phyloP scores from a whole-genome alignment of 345 rosid species.

The Sapria himalayana region DNA sequence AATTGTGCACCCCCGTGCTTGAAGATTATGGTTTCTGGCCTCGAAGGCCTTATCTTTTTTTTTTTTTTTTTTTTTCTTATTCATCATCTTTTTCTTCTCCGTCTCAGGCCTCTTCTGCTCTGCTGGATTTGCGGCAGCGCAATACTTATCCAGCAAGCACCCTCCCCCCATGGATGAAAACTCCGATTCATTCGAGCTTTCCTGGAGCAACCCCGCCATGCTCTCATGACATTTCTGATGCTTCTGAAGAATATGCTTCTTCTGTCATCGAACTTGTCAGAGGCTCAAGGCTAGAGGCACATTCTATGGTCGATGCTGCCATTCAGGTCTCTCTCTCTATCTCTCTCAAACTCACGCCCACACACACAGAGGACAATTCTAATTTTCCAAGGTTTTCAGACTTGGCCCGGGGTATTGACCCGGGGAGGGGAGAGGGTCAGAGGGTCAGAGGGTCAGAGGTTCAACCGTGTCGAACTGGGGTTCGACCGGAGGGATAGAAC shows the following conservation, averaged over 20 bases:
- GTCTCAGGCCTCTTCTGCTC: constrained; percentile 37
- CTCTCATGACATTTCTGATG: constrained; percentile 12
- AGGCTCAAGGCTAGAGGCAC: constrained; percentile 50
- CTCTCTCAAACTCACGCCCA: neutral
- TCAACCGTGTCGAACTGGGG: no score
- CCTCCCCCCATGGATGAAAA: constrained; percentile 23
- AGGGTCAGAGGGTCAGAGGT: no score
- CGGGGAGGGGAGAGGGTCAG: no score
- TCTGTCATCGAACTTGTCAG: constrained; percentile 42
- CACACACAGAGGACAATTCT: no score
- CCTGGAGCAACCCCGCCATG: constrained; percentile 14
- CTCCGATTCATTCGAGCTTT: constrained; percentile 11
- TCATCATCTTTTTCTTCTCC: no score
- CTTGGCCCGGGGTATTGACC: no score
- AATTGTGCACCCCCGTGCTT: no score
- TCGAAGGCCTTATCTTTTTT: no score
- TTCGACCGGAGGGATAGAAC: no score
- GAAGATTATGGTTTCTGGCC: no score
- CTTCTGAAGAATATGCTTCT: constrained; percentile 44
- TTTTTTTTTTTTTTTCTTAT: no score
- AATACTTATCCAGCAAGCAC: constrained; percentile 16
- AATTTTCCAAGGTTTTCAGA: no score
- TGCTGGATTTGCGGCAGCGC: constrained; percentile 17
- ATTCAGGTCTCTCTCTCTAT: constrained; percentile 33
- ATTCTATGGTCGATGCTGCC: constrained; percentile 70